Evolutionary conservation across 2,329 filamentous ascomycete species (phyloP).

Genomic region (Bipolaris cookei): DNA sequence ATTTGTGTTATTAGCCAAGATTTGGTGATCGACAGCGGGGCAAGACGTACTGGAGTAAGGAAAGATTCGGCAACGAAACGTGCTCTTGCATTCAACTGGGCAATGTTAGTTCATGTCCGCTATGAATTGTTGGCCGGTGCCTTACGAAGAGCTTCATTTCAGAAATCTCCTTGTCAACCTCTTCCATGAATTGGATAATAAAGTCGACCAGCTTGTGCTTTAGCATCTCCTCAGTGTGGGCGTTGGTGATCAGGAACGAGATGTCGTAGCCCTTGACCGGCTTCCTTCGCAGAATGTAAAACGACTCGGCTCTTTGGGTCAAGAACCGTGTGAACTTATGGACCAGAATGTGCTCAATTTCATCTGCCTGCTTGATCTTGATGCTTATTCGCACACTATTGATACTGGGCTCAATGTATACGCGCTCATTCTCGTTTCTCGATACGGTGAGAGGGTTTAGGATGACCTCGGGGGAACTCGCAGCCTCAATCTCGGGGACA

Average conservation of each 20-base stretch:
- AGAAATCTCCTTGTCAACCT: slow-evolving; percentile 99
- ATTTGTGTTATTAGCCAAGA: slow-evolving; percentile 12
- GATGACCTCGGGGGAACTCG: slow-evolving; percentile 89
- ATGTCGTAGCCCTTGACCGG: slow-evolving; percentile 99
- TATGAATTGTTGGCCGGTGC: slow-evolving; percentile 20
- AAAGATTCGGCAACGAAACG: slow-evolving; percentile 99
- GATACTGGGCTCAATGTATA: slow-evolving; percentile 93
- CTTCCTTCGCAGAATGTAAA: slow-evolving; percentile 95
- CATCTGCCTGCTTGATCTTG: slow-evolving; percentile 98
- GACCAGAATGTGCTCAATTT: slow-evolving; percentile 97
- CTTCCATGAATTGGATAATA: slow-evolving; percentile 99
- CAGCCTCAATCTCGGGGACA: slow-evolving; percentile 95
- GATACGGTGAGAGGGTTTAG: slow-evolving; percentile 89
- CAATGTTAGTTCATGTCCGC: slow-evolving; percentile 37
- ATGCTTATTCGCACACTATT: slow-evolving; percentile 98
- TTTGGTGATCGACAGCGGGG: too few species aligned
- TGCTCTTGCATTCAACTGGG: slow-evolving; percentile 89
- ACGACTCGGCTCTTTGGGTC: slow-evolving; percentile 93
- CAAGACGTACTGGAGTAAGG: slow-evolving; percentile 77
- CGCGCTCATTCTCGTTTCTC: slow-evolving; percentile 95
- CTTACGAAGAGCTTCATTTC: slow-evolving; percentile 99
- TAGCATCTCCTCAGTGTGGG: slow-evolving; percentile 97
- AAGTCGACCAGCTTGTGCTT: slow-evolving; percentile 99
- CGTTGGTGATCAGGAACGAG: slow-evolving; percentile 97
- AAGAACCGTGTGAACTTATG: slow-evolving; percentile 98